Evolutionary conservation across 2,329 filamentous ascomycete species (phyloP), one percentile per base, ranked within the genome.

Genomic region (Hirsutella minnesotensis): DNA sequence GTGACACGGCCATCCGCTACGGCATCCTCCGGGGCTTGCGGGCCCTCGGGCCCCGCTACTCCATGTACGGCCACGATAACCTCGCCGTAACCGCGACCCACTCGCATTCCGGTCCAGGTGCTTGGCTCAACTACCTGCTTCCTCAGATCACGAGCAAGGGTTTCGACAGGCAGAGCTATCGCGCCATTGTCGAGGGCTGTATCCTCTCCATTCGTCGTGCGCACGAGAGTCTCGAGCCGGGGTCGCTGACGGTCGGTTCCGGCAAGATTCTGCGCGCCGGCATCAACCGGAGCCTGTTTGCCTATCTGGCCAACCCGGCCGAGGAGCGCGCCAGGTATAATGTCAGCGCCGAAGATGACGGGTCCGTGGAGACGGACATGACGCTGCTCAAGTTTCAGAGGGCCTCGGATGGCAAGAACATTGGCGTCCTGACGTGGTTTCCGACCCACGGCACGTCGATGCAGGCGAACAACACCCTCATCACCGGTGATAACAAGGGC

Each of bases 401-500:
- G 33, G 74, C 75, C 2, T 79, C 75, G 1, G 84, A 90, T 54
- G 72, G 75, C 42, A 85, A 83, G 61, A 80, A 80, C 41, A 77
- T 86, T 31, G 88, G 86, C n/a, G 68, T 92, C 3, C 62, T 95
- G 47, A 90, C 86, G 13, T 95, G 88, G 84, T 95, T 90, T 57
- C 78, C 89, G 2, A 86, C 89, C 0, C 89, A 95, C 60, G 87
- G 87, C 31, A 95, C 89, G 0, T 94, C 86, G 2, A 80, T 95
- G 69, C 77, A 87, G 41, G 83, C 84, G 40, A 95, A 95, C 65
- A 94, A 94, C 63, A 94, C 87, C 0, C 70, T 94, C 7, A 79
- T 94, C 39, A 81, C 85, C 3, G 89, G 86, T 22, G 89, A 95
- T 60, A 95, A 95, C 68, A 95, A 95, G 65, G 89, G 89, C 5